Conservation (phyloP, 2,329 filamentous ascomycete species). For the Rutstroemia sydowiana region DNA sequence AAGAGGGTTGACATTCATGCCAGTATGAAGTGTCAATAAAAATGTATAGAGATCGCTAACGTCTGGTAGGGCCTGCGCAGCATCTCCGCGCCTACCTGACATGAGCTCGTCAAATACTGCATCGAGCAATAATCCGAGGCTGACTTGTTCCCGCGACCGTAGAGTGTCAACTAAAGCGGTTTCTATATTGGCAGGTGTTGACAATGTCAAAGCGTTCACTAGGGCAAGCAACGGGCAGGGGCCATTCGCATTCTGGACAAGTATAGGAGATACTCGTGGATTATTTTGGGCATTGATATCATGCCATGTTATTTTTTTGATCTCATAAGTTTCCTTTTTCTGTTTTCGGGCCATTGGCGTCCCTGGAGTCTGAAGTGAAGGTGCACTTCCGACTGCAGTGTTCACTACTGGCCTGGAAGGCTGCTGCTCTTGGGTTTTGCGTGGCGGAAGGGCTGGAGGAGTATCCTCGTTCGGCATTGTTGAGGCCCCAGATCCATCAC, state of each 20-base stretch:
- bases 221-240: conserved; percentile 89
- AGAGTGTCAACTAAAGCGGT: conserved; percentile 74
- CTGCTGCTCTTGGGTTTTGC: conserved; percentile 21
- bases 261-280: conserved; percentile 71
- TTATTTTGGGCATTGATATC: conserved; percentile 55
- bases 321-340: conserved; percentile 71
- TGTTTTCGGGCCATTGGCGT: conserved; percentile 14
- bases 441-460: conserved; percentile 24
- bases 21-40: conserved; percentile 80
- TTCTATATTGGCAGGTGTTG: conserved; percentile 58
- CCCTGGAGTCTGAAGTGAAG: conserved; percentile 13
- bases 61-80: conserved; percentile 64
- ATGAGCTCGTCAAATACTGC: conserved; percentile 91
- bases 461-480: conserved; percentile 13
- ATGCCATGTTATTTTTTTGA: conserved; percentile 84
- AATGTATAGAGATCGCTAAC: conserved; percentile 84
- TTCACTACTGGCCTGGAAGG: conserved; percentile 20
- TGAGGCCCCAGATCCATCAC: conserved; percentile 14
- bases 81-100: conserved; percentile 59
- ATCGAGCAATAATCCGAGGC: conserved; percentile 75
- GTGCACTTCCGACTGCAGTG: conserved; percentile 11
- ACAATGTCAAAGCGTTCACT: conserved; percentile 84
- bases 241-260: conserved; percentile 90
- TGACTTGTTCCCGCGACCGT: conserved; percentile 76
- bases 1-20: conserved; percentile 95